Evolutionary conservation across 2,329 filamentous ascomycete genomes (phyloP).

Genomic region (Neodidymelliopsis sp.): DNA sequence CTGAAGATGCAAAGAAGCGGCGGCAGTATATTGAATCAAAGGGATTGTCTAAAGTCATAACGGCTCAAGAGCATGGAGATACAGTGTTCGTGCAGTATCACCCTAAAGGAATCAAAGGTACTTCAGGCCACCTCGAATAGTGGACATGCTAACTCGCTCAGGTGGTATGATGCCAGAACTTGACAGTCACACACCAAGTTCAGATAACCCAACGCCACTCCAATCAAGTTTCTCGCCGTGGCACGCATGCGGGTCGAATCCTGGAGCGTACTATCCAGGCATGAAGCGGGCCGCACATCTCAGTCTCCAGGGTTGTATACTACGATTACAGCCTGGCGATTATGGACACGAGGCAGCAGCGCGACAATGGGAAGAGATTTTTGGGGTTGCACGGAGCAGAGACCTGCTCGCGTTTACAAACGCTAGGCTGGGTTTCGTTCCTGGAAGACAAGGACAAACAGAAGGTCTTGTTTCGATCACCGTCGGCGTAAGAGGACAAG

Average conservation of each 20-base stretch:
- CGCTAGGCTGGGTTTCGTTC: constrained; percentile 47
- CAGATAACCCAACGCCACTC: constrained; percentile 50
- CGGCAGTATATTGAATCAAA: constrained; percentile 49
- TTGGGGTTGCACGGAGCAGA: constrained; percentile 52
- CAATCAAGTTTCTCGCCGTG: constrained; percentile 52
- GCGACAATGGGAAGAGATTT: constrained; percentile 52
- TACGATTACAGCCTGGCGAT: constrained; percentile 50
- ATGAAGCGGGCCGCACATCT: constrained; percentile 51
- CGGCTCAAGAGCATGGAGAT: constrained; percentile 44
- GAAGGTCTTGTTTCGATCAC: constrained; percentile 52
- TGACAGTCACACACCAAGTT: constrained; percentile 48
- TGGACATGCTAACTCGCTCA: constrained; percentile 22
- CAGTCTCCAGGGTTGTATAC: constrained; percentile 44
- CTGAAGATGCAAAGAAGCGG: constrained; percentile 48
- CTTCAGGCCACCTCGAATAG: background rate
- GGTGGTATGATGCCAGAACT: constrained; percentile 56
- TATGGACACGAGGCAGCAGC: constrained; percentile 46
- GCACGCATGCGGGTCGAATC: constrained; percentile 53
- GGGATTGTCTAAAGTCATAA: constrained; percentile 50
- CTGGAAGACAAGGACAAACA: constrained; percentile 38
- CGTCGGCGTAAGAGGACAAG: constrained; percentile 48
- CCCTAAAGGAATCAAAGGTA: constrained; percentile 52
- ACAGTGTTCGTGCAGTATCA: constrained; percentile 54
- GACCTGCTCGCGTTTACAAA: constrained; percentile 50
- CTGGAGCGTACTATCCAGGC: constrained; percentile 42